phyloP scores from a whole-genome alignment of 768 basidiomycete genomes.

The Rhizopogon rudus region DNA sequence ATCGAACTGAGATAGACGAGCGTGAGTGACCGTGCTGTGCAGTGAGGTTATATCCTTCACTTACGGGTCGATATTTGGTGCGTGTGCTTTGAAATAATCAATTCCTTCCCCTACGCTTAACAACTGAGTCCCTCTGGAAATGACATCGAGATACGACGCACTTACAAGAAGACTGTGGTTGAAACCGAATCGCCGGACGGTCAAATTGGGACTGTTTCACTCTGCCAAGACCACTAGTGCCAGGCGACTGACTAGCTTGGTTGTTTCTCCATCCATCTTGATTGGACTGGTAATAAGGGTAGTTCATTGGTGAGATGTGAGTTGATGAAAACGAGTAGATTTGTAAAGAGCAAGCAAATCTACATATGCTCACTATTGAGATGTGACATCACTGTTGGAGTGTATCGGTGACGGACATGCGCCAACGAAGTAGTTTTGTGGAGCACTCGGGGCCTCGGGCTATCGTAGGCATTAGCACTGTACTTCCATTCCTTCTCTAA shows the following conservation, averaged over 20 bases:
- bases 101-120: slow-evolving; percentile 47
- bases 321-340: neutral
- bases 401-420: neutral
- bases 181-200: slow-evolving; percentile 26
- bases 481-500: too few relatives aligned
- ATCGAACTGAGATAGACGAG: slow-evolving; percentile 19
- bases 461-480: too few relatives aligned
- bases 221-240: neutral
- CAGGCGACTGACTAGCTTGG: slow-evolving; percentile 19
- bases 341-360: neutral
- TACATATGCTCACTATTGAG: neutral
- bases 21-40: neutral
- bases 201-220: slow-evolving; percentile 26
- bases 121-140: slow-evolving; percentile 1
- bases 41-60: neutral
- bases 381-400: neutral
- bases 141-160: slow-evolving; percentile 9
- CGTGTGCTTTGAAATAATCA: slow-evolving; percentile 64
- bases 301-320: slow-evolving; percentile 30
- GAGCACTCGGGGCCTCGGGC: neutral
- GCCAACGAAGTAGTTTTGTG: neutral
- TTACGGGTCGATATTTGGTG: slow-evolving; percentile 20
- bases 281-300: slow-evolving; percentile 38
- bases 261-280: slow-evolving; percentile 47
- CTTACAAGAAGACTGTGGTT: slow-evolving; percentile 52